Percentiles rank a stretch among this genome's conserved stretches.
phyloP scores from a whole-genome alignment of 176 grass and related monocot genomes.

The Aegilops sharonensis region DNA sequence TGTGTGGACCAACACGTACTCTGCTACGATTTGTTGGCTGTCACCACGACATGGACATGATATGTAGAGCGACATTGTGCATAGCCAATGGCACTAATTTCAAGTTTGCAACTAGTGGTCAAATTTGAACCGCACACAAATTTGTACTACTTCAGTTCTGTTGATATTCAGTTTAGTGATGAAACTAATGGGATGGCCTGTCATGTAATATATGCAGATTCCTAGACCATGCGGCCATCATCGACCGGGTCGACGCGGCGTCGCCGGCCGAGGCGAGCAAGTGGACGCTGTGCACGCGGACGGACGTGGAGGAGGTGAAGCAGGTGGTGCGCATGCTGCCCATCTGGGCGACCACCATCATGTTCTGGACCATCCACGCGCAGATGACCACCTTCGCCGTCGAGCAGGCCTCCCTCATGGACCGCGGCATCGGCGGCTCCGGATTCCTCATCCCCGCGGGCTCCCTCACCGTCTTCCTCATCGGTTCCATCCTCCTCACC shows the following conservation, averaged over 20 bases:
- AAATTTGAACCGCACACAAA: neutral
- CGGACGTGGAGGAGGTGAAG: slow-evolving; percentile 85
- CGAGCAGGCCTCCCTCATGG: slow-evolving; percentile 71
- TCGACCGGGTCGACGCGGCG: neutral
- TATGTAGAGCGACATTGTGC: neutral
- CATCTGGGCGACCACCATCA: slow-evolving; percentile 67
- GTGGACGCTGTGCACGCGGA: slow-evolving; percentile 47
- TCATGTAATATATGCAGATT: slow-evolving; percentile 36
- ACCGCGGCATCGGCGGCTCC: slow-evolving; percentile 54
- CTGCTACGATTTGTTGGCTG: neutral
- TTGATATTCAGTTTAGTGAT: neutral
- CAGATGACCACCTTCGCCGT: slow-evolving; percentile 97
- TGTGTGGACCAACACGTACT: neutral
- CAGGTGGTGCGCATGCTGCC: slow-evolving; percentile 72
- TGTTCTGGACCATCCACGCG: slow-evolving; percentile 94
- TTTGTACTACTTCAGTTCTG: neutral
- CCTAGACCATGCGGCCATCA: slow-evolving; percentile 67
- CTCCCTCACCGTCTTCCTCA: slow-evolving; percentile 91
- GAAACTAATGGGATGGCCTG: neutral
- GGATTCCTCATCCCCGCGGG: slow-evolving; percentile 74
- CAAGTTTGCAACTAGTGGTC: neutral
- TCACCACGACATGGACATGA: neutral
- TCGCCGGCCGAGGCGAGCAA: slow-evolving; percentile 27
- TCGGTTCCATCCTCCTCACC: slow-evolving; percentile 89
- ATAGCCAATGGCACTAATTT: neutral